Base-by-base conservation (phyloP, 2,329 filamentous ascomycete genomes). In the Zarea fungicola region DNA sequence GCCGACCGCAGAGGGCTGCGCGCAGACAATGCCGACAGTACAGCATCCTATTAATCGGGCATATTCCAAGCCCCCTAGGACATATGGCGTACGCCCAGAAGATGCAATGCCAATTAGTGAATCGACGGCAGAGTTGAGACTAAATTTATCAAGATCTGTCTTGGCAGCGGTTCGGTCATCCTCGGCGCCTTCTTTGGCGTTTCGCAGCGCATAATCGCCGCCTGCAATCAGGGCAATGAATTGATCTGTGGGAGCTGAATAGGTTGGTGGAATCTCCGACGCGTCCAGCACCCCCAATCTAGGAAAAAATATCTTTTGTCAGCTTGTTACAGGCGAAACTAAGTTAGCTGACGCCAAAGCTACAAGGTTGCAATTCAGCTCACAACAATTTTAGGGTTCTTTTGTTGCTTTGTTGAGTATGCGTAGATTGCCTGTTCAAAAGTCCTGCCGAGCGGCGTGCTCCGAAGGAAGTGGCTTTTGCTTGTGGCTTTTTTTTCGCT, bases 191-290 rank as follows among this genome's bases (percentile, higher is more conserved):
- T 72, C 68, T 43, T 68, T 65, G 4, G 68, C 68, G 28, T 61
- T 54, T 10, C 67, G 63, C 42, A 72, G 63, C 2, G 69, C 68
- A 10, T 55, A 54, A 56, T 72, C 67, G 9, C 69, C 70, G 2
- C 69, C 68, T 1, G 69, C 69, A 35, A 72, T 71, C 13, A 71
- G 48, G 3, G 62, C 67, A 9, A 72, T 52, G 39, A 72, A 73
- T 47, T 71, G 69, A 6, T 52, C 58, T 11, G 60, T 54, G 2
- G 66, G 61, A 9, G 66, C 66, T 7, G 68, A 69, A 46, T 66
- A 71, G 0, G 67, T 72, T 2, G 68, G 68, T 3, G 64, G 65
- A 19, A 71, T 69, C 46, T 72, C 70, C 2, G 68, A 70, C 7
- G 66, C 65, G 52, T 72, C 69, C 21, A 71, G 47, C 25, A 70